These are phyloP conservation scores for Calvatia gigantea DNA, from an alignment of 768 basidiomycete genomes.

Conservation along the genomic window DNA sequence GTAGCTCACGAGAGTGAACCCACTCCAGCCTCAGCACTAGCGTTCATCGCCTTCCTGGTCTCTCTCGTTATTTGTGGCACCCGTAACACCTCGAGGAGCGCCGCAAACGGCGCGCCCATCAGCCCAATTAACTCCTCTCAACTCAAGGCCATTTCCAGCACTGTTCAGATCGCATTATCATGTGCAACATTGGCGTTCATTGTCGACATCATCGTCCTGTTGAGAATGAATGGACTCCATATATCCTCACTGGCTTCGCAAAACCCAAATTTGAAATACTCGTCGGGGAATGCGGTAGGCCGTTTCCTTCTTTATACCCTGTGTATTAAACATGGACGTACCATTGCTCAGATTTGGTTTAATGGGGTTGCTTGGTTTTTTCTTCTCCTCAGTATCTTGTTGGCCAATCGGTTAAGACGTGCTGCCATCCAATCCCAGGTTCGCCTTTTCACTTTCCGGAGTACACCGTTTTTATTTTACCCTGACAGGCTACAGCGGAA, in stretches of 20 bases:
- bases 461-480: background rate
- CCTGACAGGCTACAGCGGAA: background rate
- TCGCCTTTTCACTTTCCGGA: background rate
- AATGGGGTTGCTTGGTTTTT: background rate
- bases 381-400: background rate
- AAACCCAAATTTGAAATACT: background rate
- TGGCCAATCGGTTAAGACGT: background rate
- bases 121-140: background rate
- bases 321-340: background rate
- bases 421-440: background rate
- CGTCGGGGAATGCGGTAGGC: background rate
- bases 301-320: background rate
- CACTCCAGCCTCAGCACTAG: background rate
- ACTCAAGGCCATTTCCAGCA: background rate
- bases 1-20: background rate
- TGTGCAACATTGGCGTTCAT: background rate
- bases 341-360: background rate
- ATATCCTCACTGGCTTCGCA: background rate
- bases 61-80: background rate
- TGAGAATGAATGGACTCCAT: too few relatives aligned
- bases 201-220: background rate
- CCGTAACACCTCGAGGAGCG: background rate
- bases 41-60: background rate
- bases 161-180: background rate
- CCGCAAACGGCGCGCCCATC: background rate